Percentiles rank a stretch among this genome's conserved stretches.
Conservation (phyloP, 495 filamentous ascomycete genomes). For the Pyrenopolyporus hunteri region DNA sequence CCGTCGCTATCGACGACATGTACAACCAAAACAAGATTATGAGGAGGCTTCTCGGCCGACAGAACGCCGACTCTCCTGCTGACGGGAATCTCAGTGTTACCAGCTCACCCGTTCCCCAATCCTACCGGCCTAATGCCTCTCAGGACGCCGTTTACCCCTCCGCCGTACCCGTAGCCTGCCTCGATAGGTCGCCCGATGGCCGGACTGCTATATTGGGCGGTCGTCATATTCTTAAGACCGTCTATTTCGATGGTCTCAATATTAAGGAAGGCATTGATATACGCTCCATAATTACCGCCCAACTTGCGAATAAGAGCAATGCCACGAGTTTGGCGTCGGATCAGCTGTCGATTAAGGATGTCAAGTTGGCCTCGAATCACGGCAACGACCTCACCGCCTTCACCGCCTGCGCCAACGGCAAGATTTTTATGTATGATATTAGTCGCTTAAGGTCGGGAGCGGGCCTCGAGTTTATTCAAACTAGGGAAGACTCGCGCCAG, state of each 20-base stretch:
- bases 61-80: constrained; percentile 43
- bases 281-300: constrained; percentile 73
- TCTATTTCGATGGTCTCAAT: constrained; percentile 70
- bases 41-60: constrained; percentile 59
- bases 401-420: constrained; percentile 84
- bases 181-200: constrained; percentile 79
- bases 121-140: constrained; percentile 66
- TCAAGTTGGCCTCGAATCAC: constrained; percentile 73
- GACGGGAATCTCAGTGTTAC: constrained; percentile 48
- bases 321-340: constrained; percentile 61
- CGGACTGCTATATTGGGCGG: constrained; percentile 82
- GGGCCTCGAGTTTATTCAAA: constrained; percentile 74
- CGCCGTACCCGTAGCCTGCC: constrained; percentile 70
- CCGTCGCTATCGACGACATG: constrained; percentile 37
- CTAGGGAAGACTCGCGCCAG: constrained; percentile 82
- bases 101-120: constrained; percentile 41
- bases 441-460: constrained; percentile 59
- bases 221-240: constrained; percentile 82
- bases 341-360: constrained; percentile 80
- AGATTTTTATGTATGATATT: constrained; percentile 86
- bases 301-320: constrained; percentile 66
- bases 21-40: constrained; percentile 58
- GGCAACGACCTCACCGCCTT: constrained; percentile 64
- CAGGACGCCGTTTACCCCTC: constrained; percentile 77
- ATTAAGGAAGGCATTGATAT: constrained; percentile 82